Evolutionary conservation across 177 flowering plant species (phyloP).

Genomic region (Telopea speciosissima): DNA sequence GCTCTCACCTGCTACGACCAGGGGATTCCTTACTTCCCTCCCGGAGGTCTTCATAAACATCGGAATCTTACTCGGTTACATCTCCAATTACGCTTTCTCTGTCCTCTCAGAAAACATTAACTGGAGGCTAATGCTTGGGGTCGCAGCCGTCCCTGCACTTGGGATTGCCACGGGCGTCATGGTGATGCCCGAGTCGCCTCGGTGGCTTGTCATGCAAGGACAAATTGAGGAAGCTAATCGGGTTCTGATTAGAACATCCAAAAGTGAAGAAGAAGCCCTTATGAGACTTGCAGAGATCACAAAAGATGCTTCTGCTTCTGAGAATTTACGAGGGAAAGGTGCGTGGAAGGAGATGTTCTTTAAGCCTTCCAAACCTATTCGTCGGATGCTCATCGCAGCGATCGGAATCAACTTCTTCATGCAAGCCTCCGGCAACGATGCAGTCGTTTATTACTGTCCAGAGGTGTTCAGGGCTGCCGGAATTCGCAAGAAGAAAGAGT

Average conservation of each 20-base stretch:
- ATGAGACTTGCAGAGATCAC: slow-evolving; percentile 42
- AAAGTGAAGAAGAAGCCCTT: slow-evolving; percentile 47
- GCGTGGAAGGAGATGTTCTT: slow-evolving; percentile 67
- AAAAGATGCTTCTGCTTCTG: slow-evolving; percentile 14
- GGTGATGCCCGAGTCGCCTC: slow-evolving; percentile 79
- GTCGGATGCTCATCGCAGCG: slow-evolving; percentile 58
- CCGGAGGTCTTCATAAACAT: slow-evolving; percentile 80
- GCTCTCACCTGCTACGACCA: slow-evolving; percentile 56
- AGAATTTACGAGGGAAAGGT: slow-evolving; percentile 30
- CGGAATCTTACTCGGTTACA: slow-evolving; percentile 71
- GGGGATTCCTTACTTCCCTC: slow-evolving; percentile 73
- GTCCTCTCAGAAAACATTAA: slow-evolving; percentile 34
- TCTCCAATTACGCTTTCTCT: slow-evolving; percentile 48
- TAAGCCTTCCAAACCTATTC: slow-evolving; percentile 39
- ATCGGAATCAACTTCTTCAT: slow-evolving; percentile 87
- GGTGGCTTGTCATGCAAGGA: slow-evolving; percentile 75
- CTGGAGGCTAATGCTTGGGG: slow-evolving; percentile 84
- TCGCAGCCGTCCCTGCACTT: slow-evolving; percentile 61
- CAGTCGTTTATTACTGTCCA: slow-evolving; percentile 78
- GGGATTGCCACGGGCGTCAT: slow-evolving; percentile 40
- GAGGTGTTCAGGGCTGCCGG: slow-evolving; percentile 75
- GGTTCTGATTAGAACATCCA: slow-evolving; percentile 45
- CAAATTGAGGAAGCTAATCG: slow-evolving; percentile 41
- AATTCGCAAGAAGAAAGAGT: slow-evolving; percentile 28
- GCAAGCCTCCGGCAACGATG: slow-evolving; percentile 96